Percentiles rank a stretch among this genome's conserved stretches.
Evolutionary conservation across 169 alveolate genomes (phyloP).

Genomic region (Blepharisma undulans): DNA sequence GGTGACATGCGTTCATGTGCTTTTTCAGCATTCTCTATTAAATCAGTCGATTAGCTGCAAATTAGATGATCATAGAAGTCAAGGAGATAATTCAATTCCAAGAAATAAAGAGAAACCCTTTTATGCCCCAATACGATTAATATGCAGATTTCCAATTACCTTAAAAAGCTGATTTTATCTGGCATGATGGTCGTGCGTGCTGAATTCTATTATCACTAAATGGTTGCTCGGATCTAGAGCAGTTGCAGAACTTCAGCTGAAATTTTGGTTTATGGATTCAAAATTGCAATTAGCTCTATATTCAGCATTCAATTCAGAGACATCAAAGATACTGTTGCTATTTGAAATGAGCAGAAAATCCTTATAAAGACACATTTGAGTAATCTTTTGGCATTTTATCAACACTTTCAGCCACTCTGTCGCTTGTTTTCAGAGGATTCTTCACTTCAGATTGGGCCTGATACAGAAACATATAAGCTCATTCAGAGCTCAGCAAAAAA

Average conservation of each 20-base stretch:
- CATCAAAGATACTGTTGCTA: conserved; percentile 79
- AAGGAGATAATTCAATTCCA: conserved; percentile 82
- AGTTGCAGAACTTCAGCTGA: conserved; percentile 91
- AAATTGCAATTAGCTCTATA: conserved; percentile 81
- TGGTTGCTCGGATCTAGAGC: conserved; percentile 83
- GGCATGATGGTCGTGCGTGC: conserved; percentile 83
- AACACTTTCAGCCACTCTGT: conserved; percentile 83
- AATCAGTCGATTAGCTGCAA: conserved; percentile 89
- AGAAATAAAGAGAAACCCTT: conserved; percentile 31
- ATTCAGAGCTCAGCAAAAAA: too few relatives aligned
- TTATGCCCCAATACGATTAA: conserved; percentile 83
- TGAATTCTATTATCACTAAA: conserved; percentile 81
- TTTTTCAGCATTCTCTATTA: conserved; percentile 90
- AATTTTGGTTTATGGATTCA: conserved; percentile 86
- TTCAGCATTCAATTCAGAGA: conserved; percentile 71
- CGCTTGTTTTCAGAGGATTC: conserved; percentile 83
- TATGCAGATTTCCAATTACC: conserved; percentile 81
- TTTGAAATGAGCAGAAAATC: conserved; percentile 94
- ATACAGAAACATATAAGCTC: too few relatives aligned
- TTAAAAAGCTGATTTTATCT: conserved; percentile 88
- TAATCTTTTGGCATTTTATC: conserved; percentile 86
- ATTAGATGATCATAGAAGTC: conserved; percentile 85
- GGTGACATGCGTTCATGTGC: conserved; percentile 92
- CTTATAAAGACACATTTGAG: conserved; percentile 94
- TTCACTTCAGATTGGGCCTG: too few relatives aligned